Evolutionary conservation across 2,329 filamentous ascomycete genomes (phyloP).

Genomic region (Calycina herbarum): DNA sequence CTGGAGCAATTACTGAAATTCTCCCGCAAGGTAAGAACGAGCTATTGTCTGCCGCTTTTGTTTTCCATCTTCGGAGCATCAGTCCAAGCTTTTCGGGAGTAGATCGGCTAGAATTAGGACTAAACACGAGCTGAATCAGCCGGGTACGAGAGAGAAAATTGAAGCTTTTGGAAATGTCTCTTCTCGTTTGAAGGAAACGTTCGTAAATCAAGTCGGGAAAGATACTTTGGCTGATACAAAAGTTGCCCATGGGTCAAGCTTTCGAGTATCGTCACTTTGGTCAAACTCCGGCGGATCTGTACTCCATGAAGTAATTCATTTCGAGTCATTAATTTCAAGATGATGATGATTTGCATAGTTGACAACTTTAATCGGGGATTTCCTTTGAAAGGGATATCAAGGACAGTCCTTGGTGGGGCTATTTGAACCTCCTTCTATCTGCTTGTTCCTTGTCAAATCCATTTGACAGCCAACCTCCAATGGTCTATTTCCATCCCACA

Average conservation of each 20-base stretch:
- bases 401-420: background rate
- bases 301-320: background rate
- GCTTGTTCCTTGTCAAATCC: background rate
- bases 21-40: background rate
- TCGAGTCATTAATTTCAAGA: background rate
- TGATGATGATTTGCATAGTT: background rate
- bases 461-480: background rate
- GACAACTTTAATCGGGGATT: background rate
- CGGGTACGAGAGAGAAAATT: background rate
- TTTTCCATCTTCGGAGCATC: background rate
- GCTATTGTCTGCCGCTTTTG: background rate
- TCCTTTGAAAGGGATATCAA: background rate
- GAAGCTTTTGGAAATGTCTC: background rate
- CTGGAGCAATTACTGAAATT: too few species aligned
- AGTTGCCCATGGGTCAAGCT: background rate
- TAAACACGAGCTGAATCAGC: background rate
- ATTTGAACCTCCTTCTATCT: background rate
- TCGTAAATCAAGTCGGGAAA: background rate
- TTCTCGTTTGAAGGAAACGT: background rate
- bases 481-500: background rate
- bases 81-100: background rate
- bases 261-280: background rate
- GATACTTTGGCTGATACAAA: background rate
- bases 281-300: background rate
- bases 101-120: background rate